phyloP scores from a whole-genome alignment of 1,284 basidiomycete species.

The Melampsora americana region DNA sequence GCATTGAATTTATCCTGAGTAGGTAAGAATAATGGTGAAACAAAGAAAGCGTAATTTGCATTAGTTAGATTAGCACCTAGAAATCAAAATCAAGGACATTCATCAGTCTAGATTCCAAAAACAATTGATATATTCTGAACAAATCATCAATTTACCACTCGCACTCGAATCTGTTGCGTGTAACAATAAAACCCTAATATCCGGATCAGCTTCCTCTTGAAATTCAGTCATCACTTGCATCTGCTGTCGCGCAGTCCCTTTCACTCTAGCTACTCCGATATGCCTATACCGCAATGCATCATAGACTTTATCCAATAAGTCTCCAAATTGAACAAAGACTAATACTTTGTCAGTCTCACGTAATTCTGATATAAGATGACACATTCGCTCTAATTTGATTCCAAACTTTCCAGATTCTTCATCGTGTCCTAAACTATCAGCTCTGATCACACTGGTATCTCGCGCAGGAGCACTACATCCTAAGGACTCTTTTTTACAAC shows the following conservation, averaged over 20 bases:
- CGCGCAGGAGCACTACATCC: slow-evolving; percentile 71
- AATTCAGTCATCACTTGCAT: slow-evolving; percentile 57
- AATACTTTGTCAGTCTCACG: slow-evolving; percentile 75
- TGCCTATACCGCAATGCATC: slow-evolving; percentile 71
- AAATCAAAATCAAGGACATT: neutral
- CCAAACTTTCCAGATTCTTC: slow-evolving; percentile 78
- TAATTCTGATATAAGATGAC: slow-evolving; percentile 74
- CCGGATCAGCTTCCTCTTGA: slow-evolving; percentile 42
- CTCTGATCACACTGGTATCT: slow-evolving; percentile 74
- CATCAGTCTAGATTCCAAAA: neutral
- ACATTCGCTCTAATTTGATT: slow-evolving; percentile 78
- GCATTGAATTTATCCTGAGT: slow-evolving; percentile 75
- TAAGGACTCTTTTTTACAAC: slow-evolving; percentile 63
- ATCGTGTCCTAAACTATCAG: slow-evolving; percentile 75
- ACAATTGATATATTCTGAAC: neutral
- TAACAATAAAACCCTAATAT: slow-evolving; percentile 71
- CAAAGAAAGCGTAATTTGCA: slow-evolving; percentile 91
- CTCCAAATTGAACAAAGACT: slow-evolving; percentile 89
- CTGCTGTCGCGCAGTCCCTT: slow-evolving; percentile 66
- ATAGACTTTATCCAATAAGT: slow-evolving; percentile 82
- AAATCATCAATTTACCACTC: slow-evolving; percentile 63
- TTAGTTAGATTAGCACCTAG: slow-evolving; percentile 69
- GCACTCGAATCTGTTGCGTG: slow-evolving; percentile 92
- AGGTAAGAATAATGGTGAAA: slow-evolving; percentile 77
- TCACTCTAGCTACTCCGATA: slow-evolving; percentile 75